Evolutionary conservation across 176 grass and related monocot species (phyloP), one percentile per base, ranked within the genome.

Genomic region (Rhynchospora breviuscula): DNA sequence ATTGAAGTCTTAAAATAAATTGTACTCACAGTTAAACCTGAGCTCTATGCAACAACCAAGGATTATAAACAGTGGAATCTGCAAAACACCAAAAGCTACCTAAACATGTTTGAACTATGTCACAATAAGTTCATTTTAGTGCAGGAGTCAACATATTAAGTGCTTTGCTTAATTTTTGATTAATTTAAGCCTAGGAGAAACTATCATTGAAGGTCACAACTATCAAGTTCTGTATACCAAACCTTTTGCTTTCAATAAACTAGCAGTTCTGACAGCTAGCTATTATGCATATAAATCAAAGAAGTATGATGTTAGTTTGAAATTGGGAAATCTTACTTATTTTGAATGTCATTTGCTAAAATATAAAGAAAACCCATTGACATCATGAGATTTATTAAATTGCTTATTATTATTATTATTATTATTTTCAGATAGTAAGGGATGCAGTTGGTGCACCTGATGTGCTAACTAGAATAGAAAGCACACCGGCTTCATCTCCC

Each of bases 381-480:
- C 56, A 78, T 56, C 14, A 54, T 57, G 13, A 54, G 73, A 78
- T 57, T 53, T 53, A 33, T 56, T 78, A 51, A 78, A 17, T 57
- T 33, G 56, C 14, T 33, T 10, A 17, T 81, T 89, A 13, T 63
- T 46, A 1, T 35, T 35, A 35, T 35, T 35, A n/a, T n/a, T 35
- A 35, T 35, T 35, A 1, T 40, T 73, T 90, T 57, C 57, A 98
- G 95, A 98, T 98, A 79, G 90, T 91, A 72, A 92, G 95, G 87
- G 92, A 98, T 85, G 88, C 92, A 53, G 84, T 85, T 74, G 95
- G 95, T 85, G 89, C 92, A 69, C 95, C 95, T 60, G 95, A 98
- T 86, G 92, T 98, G 81, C 88, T 98, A 62, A 98, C 92, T 58
- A 94, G 86, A 80, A 75, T 94, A 59, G 92, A 94, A 84, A 89